Conservation (phyloP, 2,329 filamentous ascomycete species). For the Lecanicillium sp. region DNA sequence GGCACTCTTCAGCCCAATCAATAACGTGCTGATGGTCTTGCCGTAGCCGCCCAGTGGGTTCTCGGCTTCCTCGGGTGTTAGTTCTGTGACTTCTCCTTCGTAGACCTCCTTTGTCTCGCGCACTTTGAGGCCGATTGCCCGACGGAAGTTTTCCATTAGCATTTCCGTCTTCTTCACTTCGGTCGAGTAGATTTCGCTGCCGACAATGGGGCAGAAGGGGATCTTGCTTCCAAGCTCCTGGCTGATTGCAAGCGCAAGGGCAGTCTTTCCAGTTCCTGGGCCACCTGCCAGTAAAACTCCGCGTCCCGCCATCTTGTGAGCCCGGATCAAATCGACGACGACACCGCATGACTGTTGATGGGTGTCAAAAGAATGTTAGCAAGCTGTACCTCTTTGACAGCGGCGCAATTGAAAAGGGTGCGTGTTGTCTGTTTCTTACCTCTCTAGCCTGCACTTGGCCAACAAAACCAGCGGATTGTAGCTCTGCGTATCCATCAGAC, state of each 20-base stretch:
- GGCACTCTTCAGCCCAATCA: constrained; percentile 90
- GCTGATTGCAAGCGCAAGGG: constrained; percentile 87
- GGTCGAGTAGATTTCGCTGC: constrained; percentile 94
- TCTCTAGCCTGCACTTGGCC: constrained; percentile 84
- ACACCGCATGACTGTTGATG: constrained; percentile 75
- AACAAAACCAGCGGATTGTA: constrained; percentile 74
- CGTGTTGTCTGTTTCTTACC: constrained; percentile 39
- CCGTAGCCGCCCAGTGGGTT: constrained; percentile 96
- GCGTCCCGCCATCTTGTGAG: constrained; percentile 95
- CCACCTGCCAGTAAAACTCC: constrained; percentile 90
- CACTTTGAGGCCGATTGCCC: constrained; percentile 92
- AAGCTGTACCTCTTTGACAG: not conserved
- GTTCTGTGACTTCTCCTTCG: constrained; percentile 95
- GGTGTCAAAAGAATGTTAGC: not conserved
- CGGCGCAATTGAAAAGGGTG: not conserved
- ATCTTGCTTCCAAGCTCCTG: constrained; percentile 98
- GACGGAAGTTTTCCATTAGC: constrained; percentile 97
- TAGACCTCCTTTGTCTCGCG: constrained; percentile 99
- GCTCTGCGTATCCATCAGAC: constrained; percentile 76
- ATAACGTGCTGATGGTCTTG: constrained; percentile 90
- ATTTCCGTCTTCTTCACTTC: constrained; percentile 99
- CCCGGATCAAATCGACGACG: constrained; percentile 89
- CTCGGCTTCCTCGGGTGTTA: constrained; percentile 95
- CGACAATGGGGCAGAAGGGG: constrained; percentile 95
- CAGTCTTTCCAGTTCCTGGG: constrained; percentile 94